Conservation (phyloP, 768 basidiomycete genomes). For the Gyrodon lividus region DNA sequence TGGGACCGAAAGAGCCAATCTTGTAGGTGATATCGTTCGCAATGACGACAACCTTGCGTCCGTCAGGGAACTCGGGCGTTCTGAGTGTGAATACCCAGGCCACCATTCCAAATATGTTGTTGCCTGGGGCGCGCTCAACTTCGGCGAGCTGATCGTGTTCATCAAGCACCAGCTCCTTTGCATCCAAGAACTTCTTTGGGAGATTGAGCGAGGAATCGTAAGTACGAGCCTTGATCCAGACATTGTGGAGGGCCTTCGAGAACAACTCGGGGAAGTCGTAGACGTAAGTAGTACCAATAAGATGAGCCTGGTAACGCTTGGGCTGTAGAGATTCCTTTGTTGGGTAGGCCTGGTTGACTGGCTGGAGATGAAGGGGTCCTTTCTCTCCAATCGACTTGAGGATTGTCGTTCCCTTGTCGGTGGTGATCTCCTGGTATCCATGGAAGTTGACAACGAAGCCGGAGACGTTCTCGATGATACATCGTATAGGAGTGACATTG, state of each 20-base stretch:
- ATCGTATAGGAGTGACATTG: constrained; percentile 93
- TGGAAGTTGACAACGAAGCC: constrained; percentile 99
- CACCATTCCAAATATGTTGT: constrained; percentile 96
- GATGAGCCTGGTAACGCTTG: constrained; percentile 97
- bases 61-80: constrained; percentile 90
- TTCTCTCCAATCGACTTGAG: constrained; percentile 98
- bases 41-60: constrained; percentile 84
- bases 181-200: constrained; percentile 79
- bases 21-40: constrained; percentile 99
- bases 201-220: constrained; percentile 62
- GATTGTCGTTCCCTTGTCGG: constrained; percentile 92
- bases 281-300: constrained; percentile 97
- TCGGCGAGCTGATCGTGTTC: constrained; percentile 90
- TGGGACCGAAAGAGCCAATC: constrained; percentile 96
- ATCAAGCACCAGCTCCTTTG: constrained; percentile 90
- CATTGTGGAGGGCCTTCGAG: constrained; percentile 91
- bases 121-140: constrained; percentile 89
- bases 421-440: constrained; percentile 96
- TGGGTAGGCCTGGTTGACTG: constrained; percentile 89
- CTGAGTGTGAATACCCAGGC: constrained; percentile 92
- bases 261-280: constrained; percentile 99
- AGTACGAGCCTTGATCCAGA: constrained; percentile 77
- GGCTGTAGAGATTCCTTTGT: constrained; percentile 99
- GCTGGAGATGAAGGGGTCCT: constrained; percentile 94
- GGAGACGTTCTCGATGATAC: constrained; percentile 97